A percentile compares a stretch with the other conserved stretches of the same genome.
These are phyloP conservation scores for Yamadazyma buinensis DNA, from an alignment of 1,139 yeast genomes.

Conservation along the genomic window DNA sequence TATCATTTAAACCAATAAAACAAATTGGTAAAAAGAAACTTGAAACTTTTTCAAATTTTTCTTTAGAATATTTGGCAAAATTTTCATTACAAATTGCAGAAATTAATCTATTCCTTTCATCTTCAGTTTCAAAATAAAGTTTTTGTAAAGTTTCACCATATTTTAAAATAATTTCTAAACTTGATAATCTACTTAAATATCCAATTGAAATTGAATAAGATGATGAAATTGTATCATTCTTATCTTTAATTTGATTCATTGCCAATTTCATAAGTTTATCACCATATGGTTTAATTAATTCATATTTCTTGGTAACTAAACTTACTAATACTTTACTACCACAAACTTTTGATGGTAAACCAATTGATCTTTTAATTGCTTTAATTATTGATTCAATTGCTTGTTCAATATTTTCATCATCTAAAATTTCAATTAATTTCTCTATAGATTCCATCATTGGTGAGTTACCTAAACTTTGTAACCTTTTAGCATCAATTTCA, in stretches of 20 bases:
- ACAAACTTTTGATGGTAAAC: constrained; percentile 88
- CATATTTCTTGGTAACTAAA: constrained; percentile 56
- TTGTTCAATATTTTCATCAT: constrained; percentile 48
- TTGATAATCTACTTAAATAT: constrained; percentile 64
- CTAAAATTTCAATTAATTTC: constrained; percentile 56
- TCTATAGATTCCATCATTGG: constrained; percentile 92
- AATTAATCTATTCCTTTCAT: constrained; percentile 44
- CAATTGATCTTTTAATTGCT: constrained; percentile 68
- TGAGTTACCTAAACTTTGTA: constrained; percentile 70
- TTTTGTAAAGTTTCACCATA: constrained; percentile 50
- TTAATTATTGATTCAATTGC: constrained; percentile 46
- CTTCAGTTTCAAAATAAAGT: constrained; percentile 62
- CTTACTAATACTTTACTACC: constrained; percentile 75
- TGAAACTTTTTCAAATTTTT: constrained; percentile 60
- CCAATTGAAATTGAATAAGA: constrained; percentile 84
- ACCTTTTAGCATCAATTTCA: constrained; percentile 74
- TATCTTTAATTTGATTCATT: constrained; percentile 57
- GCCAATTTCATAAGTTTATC: constrained; percentile 59
- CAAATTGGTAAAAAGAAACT: constrained; percentile 72
- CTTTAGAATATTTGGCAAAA: constrained; percentile 71
- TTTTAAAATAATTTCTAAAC: constrained; percentile 48
- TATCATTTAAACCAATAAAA: constrained; percentile 74
- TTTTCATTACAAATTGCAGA: constrained; percentile 66
- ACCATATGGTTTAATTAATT: constrained; percentile 55
- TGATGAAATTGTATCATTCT: constrained; percentile 67